phyloP scores from a whole-genome alignment of 1,139 yeast genomes.

The Kodamaea derodonti region DNA sequence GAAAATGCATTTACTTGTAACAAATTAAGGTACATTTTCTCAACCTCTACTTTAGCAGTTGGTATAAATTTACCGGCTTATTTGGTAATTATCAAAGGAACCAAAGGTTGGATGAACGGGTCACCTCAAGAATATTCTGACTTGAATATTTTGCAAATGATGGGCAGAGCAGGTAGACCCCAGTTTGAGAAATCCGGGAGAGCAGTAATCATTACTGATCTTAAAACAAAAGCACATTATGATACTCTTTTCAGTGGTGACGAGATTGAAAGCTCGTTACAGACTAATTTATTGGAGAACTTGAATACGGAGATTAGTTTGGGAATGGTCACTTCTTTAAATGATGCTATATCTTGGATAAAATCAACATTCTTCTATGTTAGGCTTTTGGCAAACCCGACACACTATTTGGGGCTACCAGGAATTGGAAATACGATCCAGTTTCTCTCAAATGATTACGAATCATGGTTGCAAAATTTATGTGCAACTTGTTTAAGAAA shows the following conservation, averaged over 20 bases:
- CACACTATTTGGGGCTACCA: not conserved
- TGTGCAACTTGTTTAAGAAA: constrained; percentile 25
- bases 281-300: constrained; percentile 39
- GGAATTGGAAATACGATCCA: not conserved
- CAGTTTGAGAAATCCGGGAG: constrained; percentile 50
- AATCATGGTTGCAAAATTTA: constrained; percentile 23
- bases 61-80: constrained; percentile 64
- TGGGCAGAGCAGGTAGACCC: constrained; percentile 59
- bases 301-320: constrained; percentile 49
- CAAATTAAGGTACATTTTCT: constrained; percentile 41
- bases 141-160: constrained; percentile 56
- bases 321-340: constrained; percentile 22
- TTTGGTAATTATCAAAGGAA: constrained; percentile 56
- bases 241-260: constrained; percentile 37
- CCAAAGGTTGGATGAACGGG: constrained; percentile 46
- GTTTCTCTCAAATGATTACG: constrained; percentile 16
- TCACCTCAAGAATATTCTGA: constrained; percentile 51
- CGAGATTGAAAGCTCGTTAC: constrained; percentile 48
- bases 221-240: constrained; percentile 29
- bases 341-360: constrained; percentile 47
- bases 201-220: constrained; percentile 51
- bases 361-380: constrained; percentile 38
- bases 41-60: constrained; percentile 59
- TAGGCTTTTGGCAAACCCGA: not conserved
- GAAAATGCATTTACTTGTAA: constrained; percentile 46